Percentiles rank a stretch among this genome's conserved stretches.
phyloP scores from a whole-genome alignment of 176 grass and related monocot genomes.

The Zizania latifolia region DNA sequence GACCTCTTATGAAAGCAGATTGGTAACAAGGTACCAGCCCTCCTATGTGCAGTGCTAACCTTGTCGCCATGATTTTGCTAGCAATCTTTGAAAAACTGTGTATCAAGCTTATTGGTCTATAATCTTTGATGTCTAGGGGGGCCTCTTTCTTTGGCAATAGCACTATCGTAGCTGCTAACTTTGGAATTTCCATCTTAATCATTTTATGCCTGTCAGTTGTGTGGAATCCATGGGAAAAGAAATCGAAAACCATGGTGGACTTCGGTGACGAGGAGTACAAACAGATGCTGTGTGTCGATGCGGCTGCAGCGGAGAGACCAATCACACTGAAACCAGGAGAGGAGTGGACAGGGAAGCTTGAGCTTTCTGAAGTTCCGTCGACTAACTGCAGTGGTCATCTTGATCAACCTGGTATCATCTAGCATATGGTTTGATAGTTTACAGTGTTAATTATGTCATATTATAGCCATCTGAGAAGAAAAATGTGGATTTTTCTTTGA shows the following conservation, averaged over 20 bases:
- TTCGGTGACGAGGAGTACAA: conserved; percentile 92
- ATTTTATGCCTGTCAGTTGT: conserved; percentile 44
- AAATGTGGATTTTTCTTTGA: background rate
- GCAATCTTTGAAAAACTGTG: no score
- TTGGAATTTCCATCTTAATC: background rate
- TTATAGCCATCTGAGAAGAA: background rate
- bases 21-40: no score
- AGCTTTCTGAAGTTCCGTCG: conserved; percentile 61
- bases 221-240: conserved; percentile 97
- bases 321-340: conserved; percentile 74
- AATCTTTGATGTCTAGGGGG: no score
- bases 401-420: conserved; percentile 44
- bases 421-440: background rate
- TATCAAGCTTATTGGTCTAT: no score
- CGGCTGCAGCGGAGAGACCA: conserved; percentile 51
- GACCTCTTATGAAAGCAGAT: no score
- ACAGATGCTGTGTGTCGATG: conserved; percentile 86
- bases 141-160: no score
- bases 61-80: no score
- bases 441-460: background rate
- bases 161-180: no score
- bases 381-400: conserved; percentile 84
- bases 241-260: conserved; percentile 57
- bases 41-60: no score
- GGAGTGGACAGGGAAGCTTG: conserved; percentile 87